Evolutionary conservation across 192 early-diverging fungal species (phyloP), one percentile per base, ranked within the genome.

Genomic region (Podila horticola): DNA sequence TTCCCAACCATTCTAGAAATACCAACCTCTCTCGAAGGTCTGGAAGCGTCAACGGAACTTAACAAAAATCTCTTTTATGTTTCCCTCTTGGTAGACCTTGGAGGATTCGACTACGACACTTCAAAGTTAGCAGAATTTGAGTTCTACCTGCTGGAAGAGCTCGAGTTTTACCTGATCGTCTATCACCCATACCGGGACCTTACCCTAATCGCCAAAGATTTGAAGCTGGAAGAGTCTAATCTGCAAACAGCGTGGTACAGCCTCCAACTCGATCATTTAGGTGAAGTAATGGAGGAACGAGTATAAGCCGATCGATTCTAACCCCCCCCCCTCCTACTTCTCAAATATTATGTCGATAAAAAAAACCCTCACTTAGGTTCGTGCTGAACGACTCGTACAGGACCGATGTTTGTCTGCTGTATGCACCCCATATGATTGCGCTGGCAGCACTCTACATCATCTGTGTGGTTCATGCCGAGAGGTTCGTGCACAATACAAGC

Each of bases 401-500:
- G 36, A 94, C 94, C 1, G 94, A 97, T 65, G 79, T 94, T 8
- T 86, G 89, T 28, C 84, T 98, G n/a, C 74, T 96, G 51, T 93
- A 97, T 67, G 94, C 97, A 15, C 97, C 97, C 24, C 91, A 96
- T 58, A 90, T 97, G 70, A 94, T 98, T 69, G 96, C 97, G 7
- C 62, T 96, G 1, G 92, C 94, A 2, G 88, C 93, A 13, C 72
- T 97, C 60, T 96, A 92, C 61, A 75, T 96, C 22, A 86, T 87
- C n/a, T 79, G 87, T n/a, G 86, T 88, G 6, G 82, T 91, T 4
- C 90, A 90, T 41, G 79, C 70, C 4, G 81, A 73, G 41, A 69
- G 70, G 30, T 74, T 66, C 38, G 66, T 28, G 24, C 69, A 84
- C 17, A 63, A 57, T 22, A 73, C 29, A 15, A 38, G 22, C 31